These are phyloP conservation scores for Heliamphora pulchella DNA, from an alignment of 179 eudicot genomes.

Conservation along the genomic window DNA sequence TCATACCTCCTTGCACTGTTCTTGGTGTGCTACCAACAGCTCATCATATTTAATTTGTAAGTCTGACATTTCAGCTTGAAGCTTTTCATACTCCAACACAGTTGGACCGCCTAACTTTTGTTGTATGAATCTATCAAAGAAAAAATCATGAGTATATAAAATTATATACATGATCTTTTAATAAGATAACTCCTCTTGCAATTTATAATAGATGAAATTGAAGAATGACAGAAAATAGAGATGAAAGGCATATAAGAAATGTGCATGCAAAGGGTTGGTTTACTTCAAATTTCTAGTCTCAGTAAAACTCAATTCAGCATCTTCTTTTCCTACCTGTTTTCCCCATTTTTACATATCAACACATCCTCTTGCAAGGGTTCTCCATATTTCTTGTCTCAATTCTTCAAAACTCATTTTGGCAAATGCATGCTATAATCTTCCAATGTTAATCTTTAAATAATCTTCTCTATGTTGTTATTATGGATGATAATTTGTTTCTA, in stretches of 20 bases:
- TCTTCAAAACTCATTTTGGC: background rate
- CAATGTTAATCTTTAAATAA: background rate
- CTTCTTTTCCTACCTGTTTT: background rate
- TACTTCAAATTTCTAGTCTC: too few species aligned
- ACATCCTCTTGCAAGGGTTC: background rate
- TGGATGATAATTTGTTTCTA: background rate
- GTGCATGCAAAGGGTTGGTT: background rate
- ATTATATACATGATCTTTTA: background rate
- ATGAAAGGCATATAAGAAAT: background rate
- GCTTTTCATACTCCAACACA: conserved; percentile 64
- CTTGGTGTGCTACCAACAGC: conserved; percentile 56
- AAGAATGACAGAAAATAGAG: background rate
- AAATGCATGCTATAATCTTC: background rate
- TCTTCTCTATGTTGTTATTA: background rate
- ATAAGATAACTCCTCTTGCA: background rate
- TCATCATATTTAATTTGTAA: conserved; percentile 56
- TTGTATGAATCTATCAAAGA: conserved; percentile 57
- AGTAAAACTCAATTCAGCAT: background rate
- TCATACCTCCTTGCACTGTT: conserved; percentile 64
- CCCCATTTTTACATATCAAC: background rate
- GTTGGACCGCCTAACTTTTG: conserved; percentile 88
- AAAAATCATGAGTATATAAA: background rate
- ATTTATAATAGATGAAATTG: background rate
- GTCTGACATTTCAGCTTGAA: conserved; percentile 63
- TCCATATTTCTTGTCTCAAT: background rate